Conservation (phyloP, 2,329 filamentous ascomycete genomes). For the Pyricularia sp. region DNA sequence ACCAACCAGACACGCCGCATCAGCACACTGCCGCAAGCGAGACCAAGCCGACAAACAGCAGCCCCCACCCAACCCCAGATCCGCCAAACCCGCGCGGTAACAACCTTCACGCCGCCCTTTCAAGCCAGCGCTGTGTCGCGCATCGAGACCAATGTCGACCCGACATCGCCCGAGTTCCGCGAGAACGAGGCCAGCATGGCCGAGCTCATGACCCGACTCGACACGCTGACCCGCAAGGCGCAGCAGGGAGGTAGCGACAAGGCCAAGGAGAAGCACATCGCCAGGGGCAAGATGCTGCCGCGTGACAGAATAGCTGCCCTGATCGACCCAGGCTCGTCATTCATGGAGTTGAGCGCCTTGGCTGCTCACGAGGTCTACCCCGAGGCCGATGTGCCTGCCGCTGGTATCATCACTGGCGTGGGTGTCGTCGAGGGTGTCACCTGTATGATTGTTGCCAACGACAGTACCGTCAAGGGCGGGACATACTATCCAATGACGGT, state of each 20-base stretch:
- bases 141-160: constrained; percentile 63
- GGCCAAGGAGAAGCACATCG: constrained; percentile 75
- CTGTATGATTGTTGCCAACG: constrained; percentile 89
- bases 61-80: constrained; percentile 2
- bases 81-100: constrained; percentile 27
- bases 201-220: constrained; percentile 55
- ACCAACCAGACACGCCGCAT: background rate
- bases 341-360: constrained; percentile 86
- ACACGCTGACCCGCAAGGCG: constrained; percentile 56
- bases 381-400: constrained; percentile 76
- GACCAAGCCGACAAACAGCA: constrained; percentile 22
- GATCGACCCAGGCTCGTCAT: constrained; percentile 78
- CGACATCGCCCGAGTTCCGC: constrained; percentile 62
- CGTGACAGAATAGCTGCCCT: constrained; percentile 78
- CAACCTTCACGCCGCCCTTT: constrained; percentile 67
- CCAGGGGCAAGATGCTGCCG: constrained; percentile 86
- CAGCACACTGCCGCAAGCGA: constrained; percentile 49
- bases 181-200: constrained; percentile 72
- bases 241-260: constrained; percentile 68
- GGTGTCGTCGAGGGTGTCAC: constrained; percentile 81
- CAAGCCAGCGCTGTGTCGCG: constrained; percentile 69
- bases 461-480: constrained; percentile 93
- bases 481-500: constrained; percentile 96
- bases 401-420: constrained; percentile 84
- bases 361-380: constrained; percentile 78